These are phyloP conservation scores for Globisporangium radiosum DNA, from an alignment of 352 stramenopile genomes.

Conservation along the genomic window DNA sequence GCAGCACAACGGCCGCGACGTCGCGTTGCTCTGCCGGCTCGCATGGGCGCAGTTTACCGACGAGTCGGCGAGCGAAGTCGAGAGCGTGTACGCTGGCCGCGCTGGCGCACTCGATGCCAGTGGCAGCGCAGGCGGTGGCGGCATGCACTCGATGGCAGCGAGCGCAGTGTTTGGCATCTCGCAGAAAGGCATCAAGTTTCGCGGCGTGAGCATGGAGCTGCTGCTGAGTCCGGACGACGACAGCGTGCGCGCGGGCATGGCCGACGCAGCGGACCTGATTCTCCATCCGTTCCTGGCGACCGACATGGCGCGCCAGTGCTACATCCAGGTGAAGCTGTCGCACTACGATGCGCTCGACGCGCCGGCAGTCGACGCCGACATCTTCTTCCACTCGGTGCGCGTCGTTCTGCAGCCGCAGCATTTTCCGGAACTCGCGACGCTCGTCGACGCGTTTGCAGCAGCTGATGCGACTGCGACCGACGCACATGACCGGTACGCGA, in stretches of 20 bases:
- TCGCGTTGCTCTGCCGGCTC: constrained; percentile 66
- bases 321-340: constrained; percentile 78
- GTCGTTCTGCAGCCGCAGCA: constrained; percentile 78
- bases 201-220: constrained; percentile 77
- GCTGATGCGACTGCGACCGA: constrained; percentile 8
- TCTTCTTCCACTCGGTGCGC: constrained; percentile 80
- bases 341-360: constrained; percentile 72
- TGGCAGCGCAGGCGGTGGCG: constrained; percentile 20
- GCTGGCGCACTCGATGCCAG: constrained; percentile 26
- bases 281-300: constrained; percentile 65
- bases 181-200: constrained; percentile 82
- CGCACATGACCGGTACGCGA: constrained; percentile 18
- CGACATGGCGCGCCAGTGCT: constrained; percentile 56
- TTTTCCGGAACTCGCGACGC: constrained; percentile 59
- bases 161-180: constrained; percentile 79
- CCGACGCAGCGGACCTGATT: constrained; percentile 32
- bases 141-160: constrained; percentile 73
- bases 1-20: constrained; percentile 46
- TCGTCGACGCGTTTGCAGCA: constrained; percentile 59
- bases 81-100: constrained; percentile 53
- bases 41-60: constrained; percentile 83
- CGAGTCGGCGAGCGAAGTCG: constrained; percentile 70
- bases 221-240: constrained; percentile 53
- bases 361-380: constrained; percentile 64
- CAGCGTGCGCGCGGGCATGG: constrained; percentile 17